Conservation (phyloP, 345 rosid genomes). For the Brassica napus region DNA sequence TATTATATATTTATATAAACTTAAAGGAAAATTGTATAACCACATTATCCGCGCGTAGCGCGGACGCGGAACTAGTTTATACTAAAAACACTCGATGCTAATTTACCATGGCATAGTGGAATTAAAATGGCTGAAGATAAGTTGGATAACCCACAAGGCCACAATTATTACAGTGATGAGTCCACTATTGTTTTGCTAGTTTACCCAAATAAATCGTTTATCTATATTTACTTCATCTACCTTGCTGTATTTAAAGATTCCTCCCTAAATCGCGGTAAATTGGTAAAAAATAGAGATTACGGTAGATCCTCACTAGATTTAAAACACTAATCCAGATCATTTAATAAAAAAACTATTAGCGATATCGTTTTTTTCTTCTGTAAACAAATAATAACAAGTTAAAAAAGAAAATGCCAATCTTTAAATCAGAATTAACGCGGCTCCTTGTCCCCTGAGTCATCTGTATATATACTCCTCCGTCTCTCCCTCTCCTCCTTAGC, state of each 20-base stretch:
- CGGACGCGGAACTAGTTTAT: not conserved
- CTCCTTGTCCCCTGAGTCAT: conserved; percentile 38
- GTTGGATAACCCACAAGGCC: not conserved
- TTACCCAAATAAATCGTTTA: not conserved
- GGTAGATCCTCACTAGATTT: conserved; percentile 10
- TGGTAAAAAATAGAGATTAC: conserved; percentile 3
- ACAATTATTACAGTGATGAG: not conserved
- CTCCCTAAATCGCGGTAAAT: conserved; percentile 11
- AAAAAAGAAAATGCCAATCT: conserved; percentile 33
- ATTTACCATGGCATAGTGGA: not conserved
- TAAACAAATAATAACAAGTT: not conserved
- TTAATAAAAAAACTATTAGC: not conserved
- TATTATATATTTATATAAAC: too few species aligned
- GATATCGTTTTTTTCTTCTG: not conserved
- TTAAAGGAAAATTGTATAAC: too few species aligned
- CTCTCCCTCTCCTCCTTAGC: conserved; percentile 39
- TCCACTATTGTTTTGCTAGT: not conserved
- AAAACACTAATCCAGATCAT: not conserved
- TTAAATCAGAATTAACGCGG: conserved; percentile 70
- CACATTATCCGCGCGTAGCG: too few species aligned
- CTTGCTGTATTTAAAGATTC: not conserved
- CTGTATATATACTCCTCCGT: conserved; percentile 43
- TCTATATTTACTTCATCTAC: not conserved
- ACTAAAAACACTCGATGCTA: not conserved
- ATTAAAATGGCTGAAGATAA: not conserved